phyloP scores from a whole-genome alignment of 2,329 filamentous ascomycete genomes.

The Chrysosporium keratinophilum region DNA sequence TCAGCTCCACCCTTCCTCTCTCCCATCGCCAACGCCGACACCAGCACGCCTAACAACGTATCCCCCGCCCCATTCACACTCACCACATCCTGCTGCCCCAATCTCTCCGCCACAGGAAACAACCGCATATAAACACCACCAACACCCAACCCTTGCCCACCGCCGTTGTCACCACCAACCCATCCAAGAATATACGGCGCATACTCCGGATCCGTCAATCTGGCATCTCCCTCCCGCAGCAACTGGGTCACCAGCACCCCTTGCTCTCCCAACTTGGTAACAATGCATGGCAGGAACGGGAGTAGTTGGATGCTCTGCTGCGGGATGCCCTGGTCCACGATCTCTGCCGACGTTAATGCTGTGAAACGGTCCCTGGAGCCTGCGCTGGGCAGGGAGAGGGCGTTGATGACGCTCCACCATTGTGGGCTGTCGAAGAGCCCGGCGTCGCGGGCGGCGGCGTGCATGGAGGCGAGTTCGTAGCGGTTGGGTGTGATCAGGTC shows the following conservation, averaged over 20 bases:
- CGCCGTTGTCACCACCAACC: constrained; percentile 31
- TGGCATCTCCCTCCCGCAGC: constrained; percentile 55
- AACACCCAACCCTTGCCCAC: constrained; percentile 30
- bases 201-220: constrained; percentile 52
- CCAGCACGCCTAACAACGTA: constrained; percentile 74
- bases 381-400: constrained; percentile 60
- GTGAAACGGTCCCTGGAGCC: constrained; percentile 63
- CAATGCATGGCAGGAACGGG: constrained; percentile 73
- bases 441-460: constrained; percentile 54
- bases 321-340: constrained; percentile 73
- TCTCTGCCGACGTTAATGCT: constrained; percentile 51
- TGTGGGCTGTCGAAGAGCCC: constrained; percentile 57
- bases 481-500: constrained; percentile 73
- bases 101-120: constrained; percentile 56
- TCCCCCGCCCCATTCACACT: constrained; percentile 94
- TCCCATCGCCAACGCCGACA: constrained; percentile 62
- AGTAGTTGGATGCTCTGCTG: constrained; percentile 75
- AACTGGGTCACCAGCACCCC: constrained; percentile 69
- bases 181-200: constrained; percentile 63
- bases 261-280: constrained; percentile 68
- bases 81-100: constrained; percentile 55
- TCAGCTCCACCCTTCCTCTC: constrained; percentile 23
- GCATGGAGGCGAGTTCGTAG: constrained; percentile 71
- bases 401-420: constrained; percentile 75
- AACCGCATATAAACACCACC: constrained; percentile 78